phyloP scores from a whole-genome alignment of 2,329 filamentous ascomycete species.

The Septoria petroselini region DNA sequence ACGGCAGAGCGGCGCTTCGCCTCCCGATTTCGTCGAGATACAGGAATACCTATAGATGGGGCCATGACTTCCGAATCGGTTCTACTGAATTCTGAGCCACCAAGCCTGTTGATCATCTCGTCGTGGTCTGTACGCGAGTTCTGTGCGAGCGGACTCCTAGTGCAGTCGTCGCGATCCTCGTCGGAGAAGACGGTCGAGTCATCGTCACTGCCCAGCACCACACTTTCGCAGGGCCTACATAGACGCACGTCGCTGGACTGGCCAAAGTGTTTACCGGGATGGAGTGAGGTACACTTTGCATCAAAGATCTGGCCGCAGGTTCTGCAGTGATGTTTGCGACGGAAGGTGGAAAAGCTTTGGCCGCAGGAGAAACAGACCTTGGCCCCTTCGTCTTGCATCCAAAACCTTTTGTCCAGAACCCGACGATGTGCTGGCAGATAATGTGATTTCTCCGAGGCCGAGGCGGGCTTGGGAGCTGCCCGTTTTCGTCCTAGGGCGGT shows the following conservation, averaged over 20 bases:
- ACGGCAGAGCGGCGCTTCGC: constrained; percentile 81
- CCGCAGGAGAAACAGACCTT: constrained; percentile 96
- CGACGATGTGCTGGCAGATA: constrained; percentile 71
- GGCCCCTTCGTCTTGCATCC: constrained; percentile 97
- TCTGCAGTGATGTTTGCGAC: constrained; percentile 93
- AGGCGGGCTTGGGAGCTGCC: constrained; percentile 34
- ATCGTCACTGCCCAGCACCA: constrained; percentile 78
- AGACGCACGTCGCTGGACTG: constrained; percentile 81
- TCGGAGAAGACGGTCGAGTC: constrained; percentile 89
- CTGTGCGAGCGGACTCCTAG: constrained; percentile 27
- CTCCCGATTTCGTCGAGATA: constrained; percentile 65
- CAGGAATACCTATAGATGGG: constrained; percentile 64
- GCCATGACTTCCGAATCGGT: constrained; percentile 43
- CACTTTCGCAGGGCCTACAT: constrained; percentile 86
- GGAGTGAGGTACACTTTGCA: constrained; percentile 89
- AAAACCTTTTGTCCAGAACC: constrained; percentile 85
- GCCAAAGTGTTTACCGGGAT: constrained; percentile 81
- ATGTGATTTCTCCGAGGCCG: constrained; percentile 21
- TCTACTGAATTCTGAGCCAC: constrained; percentile 29
- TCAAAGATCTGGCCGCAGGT: constrained; percentile 98
- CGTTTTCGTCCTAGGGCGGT: constrained; percentile 30
- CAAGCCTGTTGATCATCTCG: constrained; percentile 19
- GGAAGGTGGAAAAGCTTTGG: constrained; percentile 85
- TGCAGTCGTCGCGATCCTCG: constrained; percentile 50
- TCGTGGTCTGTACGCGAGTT: constrained; percentile 15